phyloP scores from a whole-genome alignment of 768 basidiomycete genomes.

The Agaricus sinodeliciosus region DNA sequence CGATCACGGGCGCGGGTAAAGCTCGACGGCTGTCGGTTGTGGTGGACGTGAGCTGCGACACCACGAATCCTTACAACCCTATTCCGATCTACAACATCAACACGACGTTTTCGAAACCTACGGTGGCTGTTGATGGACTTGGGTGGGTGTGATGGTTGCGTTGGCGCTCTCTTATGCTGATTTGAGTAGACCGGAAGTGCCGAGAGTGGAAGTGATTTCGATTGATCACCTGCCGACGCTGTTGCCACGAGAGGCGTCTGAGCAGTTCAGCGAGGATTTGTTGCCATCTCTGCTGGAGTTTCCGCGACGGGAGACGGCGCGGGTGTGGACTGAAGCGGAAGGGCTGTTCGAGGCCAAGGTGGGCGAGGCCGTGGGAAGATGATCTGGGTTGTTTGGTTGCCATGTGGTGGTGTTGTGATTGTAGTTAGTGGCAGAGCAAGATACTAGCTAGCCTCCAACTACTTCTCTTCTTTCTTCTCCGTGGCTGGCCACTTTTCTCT shows the following conservation, averaged over 20 bases:
- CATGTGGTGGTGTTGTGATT: slow-evolving; percentile 13
- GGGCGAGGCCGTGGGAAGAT: slow-evolving; percentile 18
- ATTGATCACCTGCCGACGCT: slow-evolving; percentile 97
- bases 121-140: slow-evolving; percentile 70
- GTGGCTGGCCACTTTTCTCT: slow-evolving; percentile 20
- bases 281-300: slow-evolving; percentile 82
- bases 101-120: slow-evolving; percentile 90
- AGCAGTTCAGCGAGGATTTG: slow-evolving; percentile 89
- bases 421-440: background rate
- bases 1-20: slow-evolving; percentile 66
- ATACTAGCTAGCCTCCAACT: slow-evolving; percentile 17
- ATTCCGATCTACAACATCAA: slow-evolving; percentile 93
- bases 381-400: slow-evolving; percentile 7
- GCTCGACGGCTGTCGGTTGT: slow-evolving; percentile 68
- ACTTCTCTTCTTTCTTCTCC: slow-evolving; percentile 29
- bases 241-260: slow-evolving; percentile 92
- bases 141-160: slow-evolving; percentile 43
- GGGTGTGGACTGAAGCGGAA: slow-evolving; percentile 89
- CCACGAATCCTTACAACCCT: slow-evolving; percentile 97
- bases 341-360: slow-evolving; percentile 63
- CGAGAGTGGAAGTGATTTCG: slow-evolving; percentile 78
- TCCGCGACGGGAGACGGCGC: slow-evolving; percentile 54
- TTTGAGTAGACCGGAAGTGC: slow-evolving; percentile 41
- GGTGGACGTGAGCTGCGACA: slow-evolving; percentile 98
- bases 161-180: slow-evolving; percentile 12